Evolutionary conservation across 2,329 filamentous ascomycete species (phyloP).

Genomic region (Pochonia chlamydosporia): DNA sequence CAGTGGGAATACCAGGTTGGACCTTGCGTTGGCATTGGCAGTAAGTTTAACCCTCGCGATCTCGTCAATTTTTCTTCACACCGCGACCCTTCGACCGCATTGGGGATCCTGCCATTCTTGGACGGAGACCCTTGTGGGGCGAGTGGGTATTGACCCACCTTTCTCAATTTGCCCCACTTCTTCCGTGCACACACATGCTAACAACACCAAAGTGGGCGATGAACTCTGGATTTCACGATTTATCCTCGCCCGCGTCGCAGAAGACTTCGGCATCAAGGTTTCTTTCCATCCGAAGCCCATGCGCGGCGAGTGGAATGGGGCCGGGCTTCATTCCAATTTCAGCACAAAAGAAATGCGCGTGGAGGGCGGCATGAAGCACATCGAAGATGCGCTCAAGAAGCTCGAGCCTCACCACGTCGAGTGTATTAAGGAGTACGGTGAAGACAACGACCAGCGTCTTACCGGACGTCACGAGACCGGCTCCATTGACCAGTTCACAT

Average conservation of each 20-base stretch:
- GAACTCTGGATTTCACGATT: conserved; percentile 87
- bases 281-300: conserved; percentile 96
- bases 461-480: conserved; percentile 94
- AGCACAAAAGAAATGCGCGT: conserved; percentile 82
- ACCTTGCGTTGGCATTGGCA: conserved; percentile 78
- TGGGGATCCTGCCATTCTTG: too few relatives aligned
- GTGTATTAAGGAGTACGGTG: conserved; percentile 91
- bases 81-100: too few relatives aligned
- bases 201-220: conserved; percentile 66
- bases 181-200: too few relatives aligned
- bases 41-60: conserved; percentile 47
- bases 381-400: conserved; percentile 82
- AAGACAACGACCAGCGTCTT: conserved; percentile 91
- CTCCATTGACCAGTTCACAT: conserved; percentile 87
- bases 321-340: conserved; percentile 90
- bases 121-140: too few relatives aligned
- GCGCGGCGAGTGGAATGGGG: conserved; percentile 88
- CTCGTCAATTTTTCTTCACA: too few relatives aligned
- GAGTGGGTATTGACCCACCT: too few relatives aligned
- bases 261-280: conserved; percentile 95
- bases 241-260: conserved; percentile 81
- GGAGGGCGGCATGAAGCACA: conserved; percentile 92
- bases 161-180: too few relatives aligned
- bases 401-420: conserved; percentile 70
- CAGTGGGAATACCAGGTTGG: conserved; percentile 99